These are phyloP conservation scores for Daldinia grandis DNA, from an alignment of 495 filamentous ascomycete species.

Conservation along the genomic window DNA sequence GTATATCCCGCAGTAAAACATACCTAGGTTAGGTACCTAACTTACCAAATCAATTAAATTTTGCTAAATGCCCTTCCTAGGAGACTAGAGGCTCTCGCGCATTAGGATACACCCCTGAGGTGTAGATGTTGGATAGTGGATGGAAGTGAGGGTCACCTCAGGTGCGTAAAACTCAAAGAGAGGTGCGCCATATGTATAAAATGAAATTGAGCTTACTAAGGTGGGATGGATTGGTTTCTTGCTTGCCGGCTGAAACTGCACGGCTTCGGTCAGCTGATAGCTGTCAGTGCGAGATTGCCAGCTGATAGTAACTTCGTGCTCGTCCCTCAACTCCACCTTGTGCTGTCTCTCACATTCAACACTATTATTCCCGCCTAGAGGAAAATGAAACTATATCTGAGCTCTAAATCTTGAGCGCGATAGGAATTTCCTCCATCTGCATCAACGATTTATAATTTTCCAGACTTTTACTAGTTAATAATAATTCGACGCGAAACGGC, in stretches of 20 bases:
- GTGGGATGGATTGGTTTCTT: background rate
- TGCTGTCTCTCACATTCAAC: conserved; percentile 3
- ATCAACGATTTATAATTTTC: background rate
- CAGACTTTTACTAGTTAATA: conserved; percentile 14
- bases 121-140: background rate
- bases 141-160: background rate
- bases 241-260: background rate
- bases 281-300: background rate
- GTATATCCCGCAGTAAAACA: conserved; percentile 4
- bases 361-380: conserved; percentile 6
- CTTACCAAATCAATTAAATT: conserved; percentile 4
- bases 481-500: conserved; percentile 24
- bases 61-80: background rate
- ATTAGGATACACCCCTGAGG: background rate
- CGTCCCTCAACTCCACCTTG: conserved; percentile 1
- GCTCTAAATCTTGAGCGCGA: background rate
- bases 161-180: background rate
- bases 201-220: background rate
- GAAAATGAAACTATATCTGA: background rate
- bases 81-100: too few species aligned
- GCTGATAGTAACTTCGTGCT: conserved; percentile 10
- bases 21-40: too few species aligned
- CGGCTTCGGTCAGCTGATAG: conserved; percentile 1
- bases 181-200: background rate
- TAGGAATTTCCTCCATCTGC: conserved; percentile 1